phyloP scores from a whole-genome alignment of 2,329 filamentous ascomycete genomes.

The Fusarium equiseti region DNA sequence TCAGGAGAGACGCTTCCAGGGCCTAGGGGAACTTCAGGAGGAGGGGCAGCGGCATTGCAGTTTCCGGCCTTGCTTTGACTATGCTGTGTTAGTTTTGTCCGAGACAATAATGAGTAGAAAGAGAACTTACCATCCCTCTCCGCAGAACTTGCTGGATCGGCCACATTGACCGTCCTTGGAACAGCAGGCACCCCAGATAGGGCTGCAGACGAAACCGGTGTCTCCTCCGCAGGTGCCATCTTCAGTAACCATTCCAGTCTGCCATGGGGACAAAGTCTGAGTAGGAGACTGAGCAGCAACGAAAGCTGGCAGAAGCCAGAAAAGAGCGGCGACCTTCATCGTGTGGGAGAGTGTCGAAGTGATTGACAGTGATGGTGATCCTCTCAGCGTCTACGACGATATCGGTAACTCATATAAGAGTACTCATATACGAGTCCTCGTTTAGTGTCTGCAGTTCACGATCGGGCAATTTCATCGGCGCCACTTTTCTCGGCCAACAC shows the following conservation, averaged over 20 bases:
- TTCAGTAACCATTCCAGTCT: slow-evolving; percentile 11
- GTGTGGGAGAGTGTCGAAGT: neutral
- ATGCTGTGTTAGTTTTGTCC: neutral
- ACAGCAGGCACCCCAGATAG: slow-evolving; percentile 16
- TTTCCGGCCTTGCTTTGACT: slow-evolving; percentile 9
- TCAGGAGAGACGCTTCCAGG: slow-evolving; percentile 16
- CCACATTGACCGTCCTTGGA: slow-evolving; percentile 11
- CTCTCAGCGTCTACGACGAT: neutral
- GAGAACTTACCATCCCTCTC: slow-evolving; percentile 15
- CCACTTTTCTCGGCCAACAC: neutral
- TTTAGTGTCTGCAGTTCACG: neutral
- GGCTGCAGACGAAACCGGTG: slow-evolving; percentile 17
- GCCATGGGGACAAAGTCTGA: slow-evolving; percentile 2
- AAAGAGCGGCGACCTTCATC: neutral
- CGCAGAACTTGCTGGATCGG: slow-evolving; percentile 19
- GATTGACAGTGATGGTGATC: neutral
- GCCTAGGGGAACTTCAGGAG: neutral
- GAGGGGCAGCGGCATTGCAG: slow-evolving; percentile 11
- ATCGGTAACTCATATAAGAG: neutral
- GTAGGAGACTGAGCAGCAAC: slow-evolving; percentile 6
- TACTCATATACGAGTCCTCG: neutral
- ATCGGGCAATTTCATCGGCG: neutral
- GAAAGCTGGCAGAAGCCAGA: slow-evolving; percentile 13
- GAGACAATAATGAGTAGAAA: accelerated
- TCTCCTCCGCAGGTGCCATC: slow-evolving; percentile 10